Conservation (phyloP, 2,329 filamentous ascomycete genomes). For the Colletotrichum ledebouriae region DNA sequence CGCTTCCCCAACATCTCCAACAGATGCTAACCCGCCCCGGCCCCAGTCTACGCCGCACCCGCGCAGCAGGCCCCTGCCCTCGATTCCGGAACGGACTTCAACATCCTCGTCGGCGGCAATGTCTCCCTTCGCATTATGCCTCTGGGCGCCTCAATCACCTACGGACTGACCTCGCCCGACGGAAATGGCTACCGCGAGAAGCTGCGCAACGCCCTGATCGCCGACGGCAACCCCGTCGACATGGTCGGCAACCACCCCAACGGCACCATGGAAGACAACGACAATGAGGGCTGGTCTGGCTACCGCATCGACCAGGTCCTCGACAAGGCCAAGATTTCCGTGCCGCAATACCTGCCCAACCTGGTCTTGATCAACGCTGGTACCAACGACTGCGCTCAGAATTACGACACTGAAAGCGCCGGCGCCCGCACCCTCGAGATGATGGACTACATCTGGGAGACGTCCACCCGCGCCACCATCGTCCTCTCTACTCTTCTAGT, state of each 20-base stretch:
- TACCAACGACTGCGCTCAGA: slow-evolving; percentile 58
- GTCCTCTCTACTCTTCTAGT: slow-evolving; percentile 56
- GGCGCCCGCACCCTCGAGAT: slow-evolving; percentile 52
- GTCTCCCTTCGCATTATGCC: slow-evolving; percentile 58
- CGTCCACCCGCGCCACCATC: slow-evolving; percentile 51
- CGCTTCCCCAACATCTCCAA: neutral
- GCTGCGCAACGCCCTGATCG: slow-evolving; percentile 50
- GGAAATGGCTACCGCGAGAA: slow-evolving; percentile 56
- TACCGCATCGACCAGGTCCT: slow-evolving; percentile 56
- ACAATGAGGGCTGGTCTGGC: slow-evolving; percentile 61
- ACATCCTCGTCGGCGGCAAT: slow-evolving; percentile 43
- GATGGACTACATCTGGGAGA: slow-evolving; percentile 51
- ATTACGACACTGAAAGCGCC: slow-evolving; percentile 48
- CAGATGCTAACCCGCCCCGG: slow-evolving; percentile 22
- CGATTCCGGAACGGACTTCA: slow-evolving; percentile 33
- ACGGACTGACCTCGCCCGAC: slow-evolving; percentile 52
- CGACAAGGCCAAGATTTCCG: slow-evolving; percentile 50
- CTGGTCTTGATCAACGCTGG: slow-evolving; percentile 58
- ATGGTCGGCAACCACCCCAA: slow-evolving; percentile 57
- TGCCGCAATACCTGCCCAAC: slow-evolving; percentile 54
- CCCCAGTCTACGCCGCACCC: slow-evolving; percentile 40
- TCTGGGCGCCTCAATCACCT: slow-evolving; percentile 60
- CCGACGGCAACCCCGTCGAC: slow-evolving; percentile 52
- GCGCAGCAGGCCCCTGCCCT: slow-evolving; percentile 24
- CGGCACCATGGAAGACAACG: slow-evolving; percentile 57